These are phyloP conservation scores for Coniochaeta sp. DNA, from an alignment of 2,329 filamentous ascomycete genomes.

Conservation along the genomic window DNA sequence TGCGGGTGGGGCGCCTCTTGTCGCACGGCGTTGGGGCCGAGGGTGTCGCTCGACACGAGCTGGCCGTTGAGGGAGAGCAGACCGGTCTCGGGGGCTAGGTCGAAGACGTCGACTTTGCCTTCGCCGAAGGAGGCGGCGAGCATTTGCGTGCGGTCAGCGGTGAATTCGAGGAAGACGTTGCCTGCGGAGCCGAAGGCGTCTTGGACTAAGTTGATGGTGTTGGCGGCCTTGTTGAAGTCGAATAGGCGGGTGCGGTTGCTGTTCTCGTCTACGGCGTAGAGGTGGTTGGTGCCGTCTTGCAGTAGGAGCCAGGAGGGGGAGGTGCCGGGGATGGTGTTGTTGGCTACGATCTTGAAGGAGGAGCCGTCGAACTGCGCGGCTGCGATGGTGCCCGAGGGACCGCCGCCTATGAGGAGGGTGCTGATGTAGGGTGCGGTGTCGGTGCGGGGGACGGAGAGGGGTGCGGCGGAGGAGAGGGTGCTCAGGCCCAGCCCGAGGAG, in stretches of 20 bases:
- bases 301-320: conserved; percentile 39
- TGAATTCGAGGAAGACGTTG: conserved; percentile 41
- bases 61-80: conserved; percentile 30
- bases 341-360: conserved; percentile 29
- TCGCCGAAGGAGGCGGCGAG: conserved; percentile 35
- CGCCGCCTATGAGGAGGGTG: conserved; percentile 34
- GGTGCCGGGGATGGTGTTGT: conserved; percentile 20
- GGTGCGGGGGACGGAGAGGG: not conserved
- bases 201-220: conserved; percentile 21
- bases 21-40: conserved; percentile 24
- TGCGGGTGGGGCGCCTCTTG: conserved; percentile 34
- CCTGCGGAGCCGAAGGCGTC: conserved; percentile 29
- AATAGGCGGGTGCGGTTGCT: conserved; percentile 31
- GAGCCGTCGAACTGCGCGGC: conserved; percentile 33
- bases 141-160: conserved; percentile 34
- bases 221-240: conserved; percentile 22
- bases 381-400: conserved; percentile 28
- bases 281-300: conserved; percentile 24
- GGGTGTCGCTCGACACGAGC: conserved; percentile 24
- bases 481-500: conserved; percentile 4
- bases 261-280: conserved; percentile 44
- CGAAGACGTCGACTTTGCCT: conserved; percentile 38
- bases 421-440: conserved; percentile 13
- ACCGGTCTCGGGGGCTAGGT: conserved; percentile 25
- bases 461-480: not conserved